Evolutionary conservation across 1,284 basidiomycete genomes (phyloP), one percentile per base, ranked within the genome.

Genomic region (Cryptococcus floricola): DNA sequence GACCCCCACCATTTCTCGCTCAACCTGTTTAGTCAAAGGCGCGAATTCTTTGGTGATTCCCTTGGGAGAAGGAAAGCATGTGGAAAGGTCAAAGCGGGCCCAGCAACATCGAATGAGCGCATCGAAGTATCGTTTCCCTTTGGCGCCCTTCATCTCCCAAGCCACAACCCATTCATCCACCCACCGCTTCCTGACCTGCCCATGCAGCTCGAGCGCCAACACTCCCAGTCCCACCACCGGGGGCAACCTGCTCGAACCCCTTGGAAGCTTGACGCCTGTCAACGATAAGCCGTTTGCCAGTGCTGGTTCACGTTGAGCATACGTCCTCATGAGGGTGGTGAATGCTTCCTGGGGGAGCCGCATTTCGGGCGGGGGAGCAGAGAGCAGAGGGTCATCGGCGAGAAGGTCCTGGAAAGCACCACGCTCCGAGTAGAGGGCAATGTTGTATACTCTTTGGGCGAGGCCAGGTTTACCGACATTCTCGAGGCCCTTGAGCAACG

Each of bases 371-470:
- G 3, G 12, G 14, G 28, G 61, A 55, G 7, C 57, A 39, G 28
- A 23, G 19, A 5, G 14, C 31, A 14, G 42, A 9, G 28, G 48
- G 18, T 37, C 12, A 25, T 49, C 39, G 18, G 28, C 16, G 31
- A 31, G 31, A n/a, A 34, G 13, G 12, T 34, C 44, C 16, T 46
- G 14, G 18, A n/a, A 46, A 19, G 44, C 44, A 18, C 14, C 44
- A 25, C 48, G 38, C 46, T 66, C 61, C 5, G 61, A 54, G 25
- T 57, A 43, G 27, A 63, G 39, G 6, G 68, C 70, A 12, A 70
- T 50, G 4, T 34, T 39, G 55, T 58, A 73, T 2, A 75, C 56
- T 12, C 71, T 60, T 50, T 73, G 69, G 3, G 67, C 70, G 0
- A 75, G 57, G 6, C 65, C 65, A 0, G 62, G 64, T 19, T 63